Percentiles rank a stretch among this genome's conserved stretches.
phyloP scores from a whole-genome alignment of 352 stramenopile genomes.

The Thalassiosira livingstoniorum region DNA sequence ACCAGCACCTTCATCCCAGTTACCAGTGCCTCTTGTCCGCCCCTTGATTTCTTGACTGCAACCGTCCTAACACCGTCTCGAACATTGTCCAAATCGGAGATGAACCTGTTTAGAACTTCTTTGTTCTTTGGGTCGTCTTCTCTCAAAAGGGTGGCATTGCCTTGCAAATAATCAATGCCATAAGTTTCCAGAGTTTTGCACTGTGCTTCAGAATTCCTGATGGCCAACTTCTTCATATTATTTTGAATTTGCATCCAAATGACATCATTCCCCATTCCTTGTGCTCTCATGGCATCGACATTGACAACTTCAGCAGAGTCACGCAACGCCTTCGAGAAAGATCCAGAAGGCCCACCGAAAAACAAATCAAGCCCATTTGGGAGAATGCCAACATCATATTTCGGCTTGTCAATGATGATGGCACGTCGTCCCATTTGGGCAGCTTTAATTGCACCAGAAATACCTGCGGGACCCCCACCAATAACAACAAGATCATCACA shows the following conservation, averaged over 20 bases:
- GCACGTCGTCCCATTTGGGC: conserved; percentile 33
- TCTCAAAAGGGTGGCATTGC: conserved; percentile 29
- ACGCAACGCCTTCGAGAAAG: conserved; percentile 51
- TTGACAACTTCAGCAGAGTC: conserved; percentile 36
- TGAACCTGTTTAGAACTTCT: conserved; percentile 22
- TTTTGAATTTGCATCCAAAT: conserved; percentile 54
- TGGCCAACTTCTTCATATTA: conserved; percentile 26
- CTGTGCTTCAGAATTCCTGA: conserved; percentile 36
- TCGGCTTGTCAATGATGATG: conserved; percentile 42
- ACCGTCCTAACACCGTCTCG: conserved; percentile 31
- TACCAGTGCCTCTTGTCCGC: conserved; percentile 11
- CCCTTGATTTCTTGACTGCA: background rate
- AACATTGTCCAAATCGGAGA: conserved; percentile 18
- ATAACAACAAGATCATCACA: conserved; percentile 78
- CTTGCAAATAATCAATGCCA: conserved; percentile 47
- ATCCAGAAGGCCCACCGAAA: conserved; percentile 43
- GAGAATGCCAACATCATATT: conserved; percentile 31
- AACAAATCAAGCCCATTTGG: conserved; percentile 41
- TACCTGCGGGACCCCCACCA: conserved; percentile 66
- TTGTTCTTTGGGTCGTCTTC: conserved; percentile 18
- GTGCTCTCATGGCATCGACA: conserved; percentile 24
- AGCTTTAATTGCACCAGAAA: conserved; percentile 63
- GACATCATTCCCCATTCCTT: conserved; percentile 29
- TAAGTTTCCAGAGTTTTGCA: conserved; percentile 10
- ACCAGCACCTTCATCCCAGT: conserved; percentile 35